phyloP scores from a whole-genome alignment of 2,329 filamentous ascomycete genomes.

The Helotiales sp. region DNA sequence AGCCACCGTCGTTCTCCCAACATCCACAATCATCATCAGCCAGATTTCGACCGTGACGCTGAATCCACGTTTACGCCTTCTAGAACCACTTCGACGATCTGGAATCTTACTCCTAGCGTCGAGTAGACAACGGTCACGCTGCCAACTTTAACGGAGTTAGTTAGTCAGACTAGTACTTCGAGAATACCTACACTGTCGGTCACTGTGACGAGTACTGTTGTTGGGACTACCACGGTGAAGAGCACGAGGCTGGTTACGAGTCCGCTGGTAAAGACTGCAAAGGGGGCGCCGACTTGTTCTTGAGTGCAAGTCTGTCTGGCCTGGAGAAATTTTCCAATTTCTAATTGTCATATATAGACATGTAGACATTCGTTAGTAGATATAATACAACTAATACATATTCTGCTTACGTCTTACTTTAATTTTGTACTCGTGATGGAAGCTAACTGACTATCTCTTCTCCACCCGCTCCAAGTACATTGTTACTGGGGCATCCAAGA shows the following conservation, averaged over 20 bases:
- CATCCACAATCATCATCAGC: neutral
- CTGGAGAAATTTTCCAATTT: no score
- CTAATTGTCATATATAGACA: no score
- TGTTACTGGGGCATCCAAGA: no score
- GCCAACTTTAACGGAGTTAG: neutral
- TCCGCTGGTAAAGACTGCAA: conserved; percentile 1
- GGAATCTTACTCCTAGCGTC: neutral
- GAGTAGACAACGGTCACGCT: neutral
- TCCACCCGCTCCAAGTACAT: no score
- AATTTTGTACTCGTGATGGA: no score
- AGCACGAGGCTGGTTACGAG: conserved; percentile 7
- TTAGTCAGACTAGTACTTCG: conserved; percentile 6
- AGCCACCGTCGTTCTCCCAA: conserved; percentile 1
- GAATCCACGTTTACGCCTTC: conserved; percentile 12
- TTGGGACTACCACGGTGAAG: conserved; percentile 6
- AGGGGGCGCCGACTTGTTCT: conserved; percentile 8
- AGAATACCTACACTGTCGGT: neutral
- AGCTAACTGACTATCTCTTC: no score
- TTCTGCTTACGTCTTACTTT: no score
- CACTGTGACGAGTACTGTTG: conserved; percentile 8
- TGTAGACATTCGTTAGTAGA: no score
- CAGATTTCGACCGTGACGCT: neutral
- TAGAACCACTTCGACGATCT: neutral
- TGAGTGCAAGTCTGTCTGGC: no score
- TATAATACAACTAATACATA: no score